These are phyloP conservation scores for Ceratobasidium sp. DNA, from an alignment of 1,284 basidiomycete genomes.

Conservation along the genomic window DNA sequence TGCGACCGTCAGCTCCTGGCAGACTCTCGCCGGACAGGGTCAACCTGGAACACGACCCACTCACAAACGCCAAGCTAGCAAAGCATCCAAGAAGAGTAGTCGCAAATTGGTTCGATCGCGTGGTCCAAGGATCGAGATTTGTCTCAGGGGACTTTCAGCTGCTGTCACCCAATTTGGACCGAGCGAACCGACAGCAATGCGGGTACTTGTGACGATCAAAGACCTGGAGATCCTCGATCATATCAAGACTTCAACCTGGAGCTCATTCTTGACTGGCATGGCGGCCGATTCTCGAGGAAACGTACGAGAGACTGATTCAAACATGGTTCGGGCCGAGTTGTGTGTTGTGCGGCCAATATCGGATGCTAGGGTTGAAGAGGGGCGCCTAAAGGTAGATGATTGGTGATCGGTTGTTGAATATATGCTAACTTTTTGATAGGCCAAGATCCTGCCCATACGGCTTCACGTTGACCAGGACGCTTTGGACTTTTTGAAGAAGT, in stretches of 20 bases:
- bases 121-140: conserved; percentile 84
- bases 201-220: conserved; percentile 67
- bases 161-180: conserved; percentile 71
- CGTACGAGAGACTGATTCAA: conserved; percentile 84
- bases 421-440: conserved; percentile 55
- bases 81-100: conserved; percentile 47
- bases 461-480: conserved; percentile 98
- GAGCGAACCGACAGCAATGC: conserved; percentile 56
- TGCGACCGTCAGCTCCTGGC: conserved; percentile 82
- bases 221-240: conserved; percentile 93
- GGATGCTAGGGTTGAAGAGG: conserved; percentile 74
- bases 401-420: background rate
- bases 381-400: conserved; percentile 70
- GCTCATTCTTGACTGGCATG: conserved; percentile 90
- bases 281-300: conserved; percentile 83
- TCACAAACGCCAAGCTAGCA: conserved; percentile 40
- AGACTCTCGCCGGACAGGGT: conserved; percentile 60
- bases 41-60: conserved; percentile 51
- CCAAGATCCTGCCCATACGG: conserved; percentile 86
- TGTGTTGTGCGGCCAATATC: conserved; percentile 73
- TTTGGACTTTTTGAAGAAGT: conserved; percentile 95
- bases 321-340: conserved; percentile 91
- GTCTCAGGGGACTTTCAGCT: conserved; percentile 67
- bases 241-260: conserved; percentile 98
- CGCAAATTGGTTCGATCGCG: conserved; percentile 77